Conservation (phyloP, 805 yeast genomes). For the Komagataella pastoris region DNA sequence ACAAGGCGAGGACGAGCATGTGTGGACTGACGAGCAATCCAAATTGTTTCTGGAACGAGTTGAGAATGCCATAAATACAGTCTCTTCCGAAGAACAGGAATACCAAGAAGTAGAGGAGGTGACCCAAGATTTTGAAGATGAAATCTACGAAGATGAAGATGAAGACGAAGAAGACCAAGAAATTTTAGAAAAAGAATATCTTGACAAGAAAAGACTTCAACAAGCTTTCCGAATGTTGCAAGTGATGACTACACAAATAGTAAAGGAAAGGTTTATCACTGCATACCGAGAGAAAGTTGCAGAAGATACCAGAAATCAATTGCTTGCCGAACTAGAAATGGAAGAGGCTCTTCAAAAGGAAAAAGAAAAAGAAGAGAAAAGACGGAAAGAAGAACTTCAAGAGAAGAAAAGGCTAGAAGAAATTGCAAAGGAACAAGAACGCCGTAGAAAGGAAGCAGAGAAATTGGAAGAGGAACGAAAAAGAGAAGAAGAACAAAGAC, state of each 20-base stretch:
- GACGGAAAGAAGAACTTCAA: constrained; percentile 54
- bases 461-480: constrained; percentile 30
- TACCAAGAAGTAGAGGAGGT: constrained; percentile 6
- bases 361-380: constrained; percentile 50
- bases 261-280: constrained; percentile 58
- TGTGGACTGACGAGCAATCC: background rate
- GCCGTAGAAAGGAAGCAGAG: constrained; percentile 40
- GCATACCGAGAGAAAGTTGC: constrained; percentile 76
- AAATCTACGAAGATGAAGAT: constrained; percentile 6
- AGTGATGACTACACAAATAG: constrained; percentile 63
- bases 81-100: background rate
- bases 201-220: constrained; percentile 47
- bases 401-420: constrained; percentile 57
- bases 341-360: constrained; percentile 55
- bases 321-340: constrained; percentile 57
- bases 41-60: constrained; percentile 3
- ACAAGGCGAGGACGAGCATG: constrained; percentile 8
- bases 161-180: constrained; percentile 19
- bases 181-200: constrained; percentile 32
- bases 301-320: constrained; percentile 50
- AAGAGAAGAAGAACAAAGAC: constrained; percentile 25
- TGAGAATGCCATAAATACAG: constrained; percentile 3
- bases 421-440: constrained; percentile 49
- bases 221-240: constrained; percentile 76
- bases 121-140: constrained; percentile 5